Evolutionary conservation across 805 yeast genomes (phyloP), one percentile per base, ranked within the genome.

Genomic region (Teunomyces aglyptinius): DNA sequence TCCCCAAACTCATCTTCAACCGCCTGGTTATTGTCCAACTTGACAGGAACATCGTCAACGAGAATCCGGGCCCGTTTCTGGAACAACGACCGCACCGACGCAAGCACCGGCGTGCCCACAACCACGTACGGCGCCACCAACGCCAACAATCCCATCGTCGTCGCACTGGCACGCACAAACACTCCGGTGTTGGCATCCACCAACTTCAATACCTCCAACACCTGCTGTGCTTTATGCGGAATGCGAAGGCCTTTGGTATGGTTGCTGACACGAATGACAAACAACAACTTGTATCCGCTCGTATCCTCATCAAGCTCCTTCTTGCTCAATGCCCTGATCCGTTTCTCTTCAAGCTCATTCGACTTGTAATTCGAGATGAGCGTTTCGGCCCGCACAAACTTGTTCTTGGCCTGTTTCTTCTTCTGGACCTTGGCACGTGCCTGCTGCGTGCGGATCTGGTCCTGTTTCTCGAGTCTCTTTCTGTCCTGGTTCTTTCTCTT

Each of bases 401-500:
- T 82, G 46, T 76, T 71, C 52, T 73, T 71, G 28, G 39, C 39
- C 45, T 70, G 67, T 50, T 72, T 68, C 44, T 63, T 66, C 52
- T 73, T 76, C 52, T 65, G 66, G 44, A 57, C 61, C 49, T 73
- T 67, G 51, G 70, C 73, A 41, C 70, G 75, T 45, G 73, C 75
- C 36, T 68, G 71, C 63, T 77, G 80, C 56, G 72, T 67, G 51
- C 74, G 74, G 12, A 83, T 83, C 46, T 76, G 75, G 53, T 83
- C 86, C 64, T 85, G 92, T 60, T 84, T 86, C 63, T 83, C 87
- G 45, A 86, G 57, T 63, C 90, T 78, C 54, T 83, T 72, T 64
- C 85, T 74, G 63, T 86, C 92, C 49, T 85, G 86, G 60, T 85
- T 80, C 71, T 86, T 87, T 69, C 95, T 81, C 72, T 86, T 87